Evolutionary conservation across 2,329 filamentous ascomycete genomes (phyloP), one percentile per base, ranked within the genome.

Genomic region (Drechslerella stenobrocha): DNA sequence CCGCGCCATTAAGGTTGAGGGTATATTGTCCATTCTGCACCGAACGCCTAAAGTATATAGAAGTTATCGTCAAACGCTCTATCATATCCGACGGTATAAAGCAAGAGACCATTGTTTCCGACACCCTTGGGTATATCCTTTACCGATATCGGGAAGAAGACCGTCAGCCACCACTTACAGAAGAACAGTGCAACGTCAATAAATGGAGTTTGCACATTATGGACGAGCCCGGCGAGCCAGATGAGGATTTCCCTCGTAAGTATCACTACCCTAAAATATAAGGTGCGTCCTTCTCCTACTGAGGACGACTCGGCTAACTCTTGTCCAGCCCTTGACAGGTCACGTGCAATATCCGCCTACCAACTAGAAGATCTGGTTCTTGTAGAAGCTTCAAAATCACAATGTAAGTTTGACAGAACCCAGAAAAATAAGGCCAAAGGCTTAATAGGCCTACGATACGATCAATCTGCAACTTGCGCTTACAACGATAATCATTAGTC

Each of bases 301-400:
- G 22, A 35, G 18, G 6, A 34, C 3, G 15, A 20, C n/a, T 9
- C 8, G 22, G 40, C 47, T 70, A 35, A 61, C 40, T 30, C 22
- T 37, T n/a, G 13, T 30, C 20, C 35, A 70, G 85, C 89, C 0
- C 80, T 93, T 37, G 86, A 88, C 61, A 82, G 89, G 32, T 89
- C 83, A 20, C 87, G 87, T 72, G 82, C 85, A 1, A 80, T 93
- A n/a, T 83, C 83, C 3, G 85, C 89, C 18, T 93, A 92, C 72
- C 89, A 88, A 4, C 88, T 87, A 69, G 91, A 92, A 74, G 89
- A 93, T 71, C 92, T 95, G 76, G 89, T 86, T 9, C 79, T 95
- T 23, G 87, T 89, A 9, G 83, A 86, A 73, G 89, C 89, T 2
- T 86, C 84, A 0, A 80, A 84, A 60, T 82, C 82, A 8, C 85